phyloP scores from a whole-genome alignment of 352 stramenopile species.

The Phytophthora chlamydospora region DNA sequence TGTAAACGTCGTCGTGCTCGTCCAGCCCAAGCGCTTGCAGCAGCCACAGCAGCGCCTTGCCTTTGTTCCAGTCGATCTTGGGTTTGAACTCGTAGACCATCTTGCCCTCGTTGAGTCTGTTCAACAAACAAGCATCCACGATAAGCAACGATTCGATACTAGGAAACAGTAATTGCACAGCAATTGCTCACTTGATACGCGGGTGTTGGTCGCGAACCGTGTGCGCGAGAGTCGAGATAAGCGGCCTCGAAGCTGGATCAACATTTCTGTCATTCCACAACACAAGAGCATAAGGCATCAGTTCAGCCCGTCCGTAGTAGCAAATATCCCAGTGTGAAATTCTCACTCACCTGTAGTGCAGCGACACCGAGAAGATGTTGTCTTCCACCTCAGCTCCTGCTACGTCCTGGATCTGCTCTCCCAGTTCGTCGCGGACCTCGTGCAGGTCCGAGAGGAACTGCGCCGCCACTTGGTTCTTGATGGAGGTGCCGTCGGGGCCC shows the following conservation, averaged over 20 bases:
- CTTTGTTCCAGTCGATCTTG: conserved; percentile 93
- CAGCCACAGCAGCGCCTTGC: conserved; percentile 89
- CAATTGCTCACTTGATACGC: conserved; percentile 54
- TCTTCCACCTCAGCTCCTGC: conserved; percentile 84
- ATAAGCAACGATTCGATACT: conserved; percentile 1
- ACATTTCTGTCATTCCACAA: conserved; percentile 58
- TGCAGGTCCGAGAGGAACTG: conserved; percentile 76
- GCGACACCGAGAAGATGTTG: conserved; percentile 90
- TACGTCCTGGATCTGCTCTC: conserved; percentile 49
- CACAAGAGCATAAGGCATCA: conserved; percentile 3
- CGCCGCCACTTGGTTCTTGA: conserved; percentile 87
- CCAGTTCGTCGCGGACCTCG: conserved; percentile 59
- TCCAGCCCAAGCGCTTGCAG: conserved; percentile 77
- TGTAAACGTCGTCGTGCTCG: conserved; percentile 80
- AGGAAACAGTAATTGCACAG: neutral
- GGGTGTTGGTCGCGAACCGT: conserved; percentile 49
- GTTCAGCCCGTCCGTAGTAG: neutral
- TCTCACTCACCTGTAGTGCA: conserved; percentile 81
- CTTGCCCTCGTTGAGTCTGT: conserved; percentile 82
- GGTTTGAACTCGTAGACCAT: conserved; percentile 93
- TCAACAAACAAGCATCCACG: conserved; percentile 1
- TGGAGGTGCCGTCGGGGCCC: conserved; percentile 72
- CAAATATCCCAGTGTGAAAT: neutral
- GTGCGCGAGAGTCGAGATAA: conserved; percentile 57
- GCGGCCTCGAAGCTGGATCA: conserved; percentile 36